phyloP scores from a whole-genome alignment of 2,329 filamentous ascomycete genomes.

The Nigrograna mackinnonii region DNA sequence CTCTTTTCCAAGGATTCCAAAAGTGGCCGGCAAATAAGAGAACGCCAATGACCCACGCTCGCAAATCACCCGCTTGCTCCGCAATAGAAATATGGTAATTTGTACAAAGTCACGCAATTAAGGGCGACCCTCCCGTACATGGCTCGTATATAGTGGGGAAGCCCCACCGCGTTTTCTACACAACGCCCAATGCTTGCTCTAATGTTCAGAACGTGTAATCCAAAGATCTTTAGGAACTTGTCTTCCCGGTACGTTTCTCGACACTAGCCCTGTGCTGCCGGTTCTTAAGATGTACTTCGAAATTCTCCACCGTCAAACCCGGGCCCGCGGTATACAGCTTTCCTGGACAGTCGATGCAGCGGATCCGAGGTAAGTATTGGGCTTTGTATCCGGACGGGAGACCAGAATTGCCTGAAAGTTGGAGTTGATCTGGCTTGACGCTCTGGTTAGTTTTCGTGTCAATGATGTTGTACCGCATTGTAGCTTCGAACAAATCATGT shows the following conservation, averaged over 20 bases:
- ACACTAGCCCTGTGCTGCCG: slow-evolving; percentile 62
- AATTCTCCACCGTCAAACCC: slow-evolving; percentile 82
- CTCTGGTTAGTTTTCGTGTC: slow-evolving; percentile 71
- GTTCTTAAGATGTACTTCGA: slow-evolving; percentile 90
- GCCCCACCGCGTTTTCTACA: too few species aligned
- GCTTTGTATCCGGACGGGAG: slow-evolving; percentile 70
- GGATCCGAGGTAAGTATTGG: slow-evolving; percentile 85
- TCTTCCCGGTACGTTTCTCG: slow-evolving; percentile 30
- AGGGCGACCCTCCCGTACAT: too few species aligned
- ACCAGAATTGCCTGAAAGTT: slow-evolving; percentile 49
- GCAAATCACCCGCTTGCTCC: slow-evolving; percentile 1
- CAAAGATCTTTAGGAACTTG: slow-evolving; percentile 1
- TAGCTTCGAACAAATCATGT: slow-evolving; percentile 81
- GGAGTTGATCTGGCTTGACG: slow-evolving; percentile 55
- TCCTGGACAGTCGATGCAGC: slow-evolving; percentile 88
- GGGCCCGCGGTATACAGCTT: slow-evolving; percentile 93
- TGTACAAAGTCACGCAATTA: too few species aligned
- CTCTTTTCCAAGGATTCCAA: too few species aligned
- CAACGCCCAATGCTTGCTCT: too few species aligned
- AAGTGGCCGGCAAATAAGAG: background rate
- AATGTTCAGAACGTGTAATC: too few species aligned
- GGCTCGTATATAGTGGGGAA: too few species aligned
- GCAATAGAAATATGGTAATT: too few species aligned
- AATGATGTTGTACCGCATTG: slow-evolving; percentile 88
- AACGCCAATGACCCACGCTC: background rate